Conservation (phyloP, 2,329 filamentous ascomycete genomes). For the Acrodontium crateriforme region DNA sequence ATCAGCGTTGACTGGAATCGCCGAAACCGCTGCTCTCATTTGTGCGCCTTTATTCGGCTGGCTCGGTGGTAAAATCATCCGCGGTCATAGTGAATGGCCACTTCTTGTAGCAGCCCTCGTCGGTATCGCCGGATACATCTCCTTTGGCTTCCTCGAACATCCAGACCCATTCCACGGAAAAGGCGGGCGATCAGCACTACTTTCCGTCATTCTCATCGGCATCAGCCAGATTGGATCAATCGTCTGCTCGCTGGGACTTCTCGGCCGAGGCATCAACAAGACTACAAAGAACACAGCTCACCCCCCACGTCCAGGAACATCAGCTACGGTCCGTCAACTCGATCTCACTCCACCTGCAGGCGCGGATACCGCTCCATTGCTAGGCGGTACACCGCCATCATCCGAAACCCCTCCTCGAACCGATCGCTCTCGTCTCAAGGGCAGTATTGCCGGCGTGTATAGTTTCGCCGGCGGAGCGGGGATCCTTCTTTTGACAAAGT, state of each 20-base stretch:
- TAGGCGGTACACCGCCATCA: constrained; percentile 2
- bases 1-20: constrained; percentile 74
- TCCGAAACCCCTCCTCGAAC: constrained; percentile 1
- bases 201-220: constrained; percentile 68
- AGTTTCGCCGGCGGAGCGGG: constrained; percentile 80
- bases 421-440: constrained; percentile 53
- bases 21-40: constrained; percentile 72
- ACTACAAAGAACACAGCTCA: constrained; percentile 10
- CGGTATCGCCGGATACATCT: constrained; percentile 64
- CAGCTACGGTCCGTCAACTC: constrained; percentile 5
- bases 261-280: constrained; percentile 64
- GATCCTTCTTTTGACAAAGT: constrained; percentile 80
- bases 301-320: constrained; percentile 4
- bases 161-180: constrained; percentile 58
- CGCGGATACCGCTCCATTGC: constrained; percentile 16
- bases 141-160: constrained; percentile 62
- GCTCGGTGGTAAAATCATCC: constrained; percentile 53
- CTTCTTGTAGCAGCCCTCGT: constrained; percentile 56
- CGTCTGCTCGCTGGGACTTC: constrained; percentile 81
- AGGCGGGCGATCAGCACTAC: constrained; percentile 40
- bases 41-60: constrained; percentile 82
- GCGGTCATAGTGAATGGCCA: constrained; percentile 46
- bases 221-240: constrained; percentile 94
- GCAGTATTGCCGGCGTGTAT: constrained; percentile 88
- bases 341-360: constrained; percentile 6